Evolutionary conservation across 441 rosid genomes (phyloP).

Genomic region (Hypseocharis bilobata): DNA sequence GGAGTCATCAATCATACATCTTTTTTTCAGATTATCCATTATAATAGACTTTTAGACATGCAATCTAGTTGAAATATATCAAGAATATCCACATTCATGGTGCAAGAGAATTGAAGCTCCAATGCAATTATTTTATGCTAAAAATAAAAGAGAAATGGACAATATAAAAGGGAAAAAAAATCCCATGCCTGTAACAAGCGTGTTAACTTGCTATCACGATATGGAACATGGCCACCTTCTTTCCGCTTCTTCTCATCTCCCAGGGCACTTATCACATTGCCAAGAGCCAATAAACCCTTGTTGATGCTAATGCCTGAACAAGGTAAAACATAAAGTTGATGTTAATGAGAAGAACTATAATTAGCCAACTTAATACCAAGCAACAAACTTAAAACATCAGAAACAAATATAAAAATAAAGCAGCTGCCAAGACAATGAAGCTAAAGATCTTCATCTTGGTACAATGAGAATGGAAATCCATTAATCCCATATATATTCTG

Average conservation of each 20-base stretch:
- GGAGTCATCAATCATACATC: neutral
- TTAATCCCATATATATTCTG: neutral
- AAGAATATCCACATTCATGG: neutral
- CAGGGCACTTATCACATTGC: conserved; percentile 89
- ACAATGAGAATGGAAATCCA: neutral
- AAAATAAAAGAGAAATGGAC: neutral
- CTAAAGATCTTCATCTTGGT: neutral
- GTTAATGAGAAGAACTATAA: neutral
- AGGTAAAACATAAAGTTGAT: conserved; percentile 9
- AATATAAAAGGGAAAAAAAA: neutral
- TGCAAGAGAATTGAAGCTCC: neutral
- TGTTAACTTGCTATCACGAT: conserved; percentile 96
- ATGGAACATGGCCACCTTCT: conserved; percentile 95
- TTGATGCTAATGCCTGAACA: conserved; percentile 76
- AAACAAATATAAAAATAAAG: neutral
- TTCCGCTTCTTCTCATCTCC: conserved; percentile 91
- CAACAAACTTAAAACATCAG: neutral
- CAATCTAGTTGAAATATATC: neutral
- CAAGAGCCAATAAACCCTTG: conserved; percentile 85
- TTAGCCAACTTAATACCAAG: neutral
- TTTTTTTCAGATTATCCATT: neutral
- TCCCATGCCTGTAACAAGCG: conserved; percentile 70
- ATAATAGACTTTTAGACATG: neutral
- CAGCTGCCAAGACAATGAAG: neutral
- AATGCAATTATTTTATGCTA: neutral